Evolutionary conservation across 225 moss, liverwort and hornwort genomes (phyloP).

Genomic region (Bryoerythrophyllum caledonicum): DNA sequence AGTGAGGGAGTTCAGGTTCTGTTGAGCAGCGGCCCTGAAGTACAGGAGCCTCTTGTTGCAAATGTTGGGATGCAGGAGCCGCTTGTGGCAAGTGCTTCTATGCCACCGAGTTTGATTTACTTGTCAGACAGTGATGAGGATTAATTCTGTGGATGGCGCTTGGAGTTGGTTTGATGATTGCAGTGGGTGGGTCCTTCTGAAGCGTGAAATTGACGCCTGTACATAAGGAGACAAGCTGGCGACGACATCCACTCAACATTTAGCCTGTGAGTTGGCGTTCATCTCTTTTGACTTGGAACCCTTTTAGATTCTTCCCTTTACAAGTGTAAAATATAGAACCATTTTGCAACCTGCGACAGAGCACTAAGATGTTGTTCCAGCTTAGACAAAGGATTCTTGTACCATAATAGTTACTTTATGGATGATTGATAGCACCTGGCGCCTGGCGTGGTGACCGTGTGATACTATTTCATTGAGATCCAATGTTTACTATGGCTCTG

Average conservation of each 20-base stretch:
- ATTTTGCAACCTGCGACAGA: constrained; percentile 21
- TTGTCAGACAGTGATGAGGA: constrained; percentile 54
- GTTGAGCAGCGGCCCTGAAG: not conserved
- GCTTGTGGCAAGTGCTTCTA: not conserved
- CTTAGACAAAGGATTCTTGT: constrained; percentile 34
- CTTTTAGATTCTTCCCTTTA: not conserved
- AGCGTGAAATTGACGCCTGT: no score
- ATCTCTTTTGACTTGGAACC: constrained; percentile 6
- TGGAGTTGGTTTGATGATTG: not conserved
- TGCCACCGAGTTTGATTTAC: constrained; percentile 34
- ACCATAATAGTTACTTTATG: constrained; percentile 19
- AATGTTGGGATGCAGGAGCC: constrained; percentile 10
- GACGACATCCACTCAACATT: not conserved
- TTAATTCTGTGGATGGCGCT: not conserved
- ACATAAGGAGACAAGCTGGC: not conserved
- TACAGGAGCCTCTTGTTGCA: constrained; percentile 7
- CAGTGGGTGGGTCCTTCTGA: not conserved
- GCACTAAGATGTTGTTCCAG: constrained; percentile 16
- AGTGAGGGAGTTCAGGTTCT: constrained; percentile 2
- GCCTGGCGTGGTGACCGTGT: not conserved
- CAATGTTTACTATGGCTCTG: not conserved
- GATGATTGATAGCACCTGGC: not conserved
- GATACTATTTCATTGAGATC: not conserved
- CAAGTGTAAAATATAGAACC: constrained; percentile 32
- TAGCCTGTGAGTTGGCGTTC: not conserved